These are phyloP conservation scores for Debaryomyces subglobosus DNA, from an alignment of 1,139 yeast species.

Conservation along the genomic window DNA sequence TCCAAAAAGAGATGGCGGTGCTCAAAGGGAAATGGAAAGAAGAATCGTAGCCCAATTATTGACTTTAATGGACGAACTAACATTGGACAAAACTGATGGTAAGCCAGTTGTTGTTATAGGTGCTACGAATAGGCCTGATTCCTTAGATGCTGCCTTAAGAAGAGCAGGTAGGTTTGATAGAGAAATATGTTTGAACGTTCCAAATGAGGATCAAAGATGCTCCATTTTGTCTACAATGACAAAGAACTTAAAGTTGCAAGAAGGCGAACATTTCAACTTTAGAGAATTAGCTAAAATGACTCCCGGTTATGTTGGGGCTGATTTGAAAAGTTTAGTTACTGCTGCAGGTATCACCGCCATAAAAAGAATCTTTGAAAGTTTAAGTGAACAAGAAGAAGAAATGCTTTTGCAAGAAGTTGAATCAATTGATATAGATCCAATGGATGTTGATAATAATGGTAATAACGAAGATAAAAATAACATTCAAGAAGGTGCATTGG, in stretches of 20 bases:
- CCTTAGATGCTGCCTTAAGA: slow-evolving; percentile 51
- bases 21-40: slow-evolving; percentile 97
- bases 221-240: slow-evolving; percentile 80
- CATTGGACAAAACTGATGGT: slow-evolving; percentile 86
- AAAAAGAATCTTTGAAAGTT: slow-evolving; percentile 73
- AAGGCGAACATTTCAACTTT: slow-evolving; percentile 68
- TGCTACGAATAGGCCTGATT: slow-evolving; percentile 54
- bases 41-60: slow-evolving; percentile 93
- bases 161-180: slow-evolving; percentile 54
- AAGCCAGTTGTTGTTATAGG: slow-evolving; percentile 73
- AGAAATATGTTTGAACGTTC: slow-evolving; percentile 75
- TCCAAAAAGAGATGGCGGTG: slow-evolving; percentile 94
- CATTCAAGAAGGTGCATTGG: slow-evolving; percentile 4
- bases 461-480: background rate
- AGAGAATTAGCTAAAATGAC: slow-evolving; percentile 82
- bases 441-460: slow-evolving; percentile 46
- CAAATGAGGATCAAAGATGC: slow-evolving; percentile 81
- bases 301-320: slow-evolving; percentile 99
- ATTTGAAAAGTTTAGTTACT: slow-evolving; percentile 86
- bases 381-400: slow-evolving; percentile 42
- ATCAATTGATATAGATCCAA: slow-evolving; percentile 23
- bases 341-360: slow-evolving; percentile 97
- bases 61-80: slow-evolving; percentile 91
- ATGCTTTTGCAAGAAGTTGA: slow-evolving; percentile 16
- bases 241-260: slow-evolving; percentile 56